Percentiles rank a stretch among this genome's conserved stretches.
phyloP scores from a whole-genome alignment of 176 grass and related monocot species.

The Luzula sylvatica region DNA sequence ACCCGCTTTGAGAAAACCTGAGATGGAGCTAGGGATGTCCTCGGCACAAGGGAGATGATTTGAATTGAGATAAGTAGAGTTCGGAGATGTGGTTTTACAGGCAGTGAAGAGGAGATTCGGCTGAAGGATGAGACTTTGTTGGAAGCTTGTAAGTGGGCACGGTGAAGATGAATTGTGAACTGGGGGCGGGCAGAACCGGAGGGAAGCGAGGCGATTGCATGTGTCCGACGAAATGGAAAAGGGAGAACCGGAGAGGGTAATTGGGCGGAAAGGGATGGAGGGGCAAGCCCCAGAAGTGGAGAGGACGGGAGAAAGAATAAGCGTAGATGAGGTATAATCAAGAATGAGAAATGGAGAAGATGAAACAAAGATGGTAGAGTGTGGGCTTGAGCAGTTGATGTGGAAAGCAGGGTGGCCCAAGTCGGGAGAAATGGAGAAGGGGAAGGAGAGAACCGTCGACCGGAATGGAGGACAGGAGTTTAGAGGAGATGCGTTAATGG shows the following conservation, averaged over 20 bases:
- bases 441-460: neutral
- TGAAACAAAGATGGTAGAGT: slow-evolving; percentile 25
- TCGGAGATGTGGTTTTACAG: neutral
- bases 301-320: slow-evolving; percentile 11
- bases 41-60: neutral
- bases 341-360: slow-evolving; percentile 27
- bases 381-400: slow-evolving; percentile 24
- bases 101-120: slow-evolving; percentile 23
- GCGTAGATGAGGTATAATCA: neutral
- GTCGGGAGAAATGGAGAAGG: slow-evolving; percentile 19
- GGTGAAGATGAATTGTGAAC: neutral
- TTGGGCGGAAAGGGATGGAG: slow-evolving; percentile 9
- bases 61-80: neutral
- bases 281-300: slow-evolving; percentile 16
- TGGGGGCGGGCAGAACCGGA: slow-evolving; percentile 8
- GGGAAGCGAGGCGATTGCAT: slow-evolving; percentile 21
- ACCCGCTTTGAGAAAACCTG: slow-evolving; percentile 19
- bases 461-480: slow-evolving; percentile 22
- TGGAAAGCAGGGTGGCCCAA: slow-evolving; percentile 23
- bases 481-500: slow-evolving; percentile 14
- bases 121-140: slow-evolving; percentile 6
- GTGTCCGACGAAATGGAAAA: slow-evolving; percentile 12
- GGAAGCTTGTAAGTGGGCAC: slow-evolving; percentile 8
- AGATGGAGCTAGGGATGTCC: slow-evolving; percentile 8
- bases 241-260: slow-evolving; percentile 30